Percentiles rank a stretch among this genome's conserved stretches.
Evolutionary conservation across 305 asterid genomes (phyloP).

Genomic region (Solanum hybrid): DNA sequence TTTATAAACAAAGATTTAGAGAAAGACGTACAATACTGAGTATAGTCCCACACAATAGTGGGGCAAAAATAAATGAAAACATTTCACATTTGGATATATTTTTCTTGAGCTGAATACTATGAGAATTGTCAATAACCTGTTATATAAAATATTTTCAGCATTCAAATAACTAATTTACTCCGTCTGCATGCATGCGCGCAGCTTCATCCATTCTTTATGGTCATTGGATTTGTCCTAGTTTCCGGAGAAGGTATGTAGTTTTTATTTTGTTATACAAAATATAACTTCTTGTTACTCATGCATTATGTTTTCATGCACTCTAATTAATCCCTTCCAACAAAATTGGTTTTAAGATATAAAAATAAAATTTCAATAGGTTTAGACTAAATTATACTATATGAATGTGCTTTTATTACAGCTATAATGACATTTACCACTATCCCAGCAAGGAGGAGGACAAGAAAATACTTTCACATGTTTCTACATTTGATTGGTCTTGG

Average conservation of each 20-base stretch:
- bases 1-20: background rate
- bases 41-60: background rate
- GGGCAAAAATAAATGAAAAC: background rate
- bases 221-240: conserved; percentile 9
- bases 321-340: background rate
- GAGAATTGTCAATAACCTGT: background rate
- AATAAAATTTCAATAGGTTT: background rate
- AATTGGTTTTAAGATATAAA: background rate
- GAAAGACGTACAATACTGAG: background rate
- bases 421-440: conserved; percentile 4
- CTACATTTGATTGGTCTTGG: background rate
- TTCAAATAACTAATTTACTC: background rate
- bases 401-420: background rate
- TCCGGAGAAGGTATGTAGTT: background rate
- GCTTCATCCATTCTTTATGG: conserved; percentile 9
- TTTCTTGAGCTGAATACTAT: background rate
- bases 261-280: background rate
- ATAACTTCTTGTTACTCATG: background rate
- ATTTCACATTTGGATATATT: background rate
- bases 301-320: background rate
- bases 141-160: background rate
- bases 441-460: background rate
- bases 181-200: background rate
- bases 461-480: conserved; percentile 2
- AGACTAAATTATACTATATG: background rate